A percentile compares a stretch with the other conserved stretches of the same genome.
These are phyloP conservation scores for Podaxis sp. DNA, from an alignment of 768 basidiomycete genomes.

Conservation along the genomic window DNA sequence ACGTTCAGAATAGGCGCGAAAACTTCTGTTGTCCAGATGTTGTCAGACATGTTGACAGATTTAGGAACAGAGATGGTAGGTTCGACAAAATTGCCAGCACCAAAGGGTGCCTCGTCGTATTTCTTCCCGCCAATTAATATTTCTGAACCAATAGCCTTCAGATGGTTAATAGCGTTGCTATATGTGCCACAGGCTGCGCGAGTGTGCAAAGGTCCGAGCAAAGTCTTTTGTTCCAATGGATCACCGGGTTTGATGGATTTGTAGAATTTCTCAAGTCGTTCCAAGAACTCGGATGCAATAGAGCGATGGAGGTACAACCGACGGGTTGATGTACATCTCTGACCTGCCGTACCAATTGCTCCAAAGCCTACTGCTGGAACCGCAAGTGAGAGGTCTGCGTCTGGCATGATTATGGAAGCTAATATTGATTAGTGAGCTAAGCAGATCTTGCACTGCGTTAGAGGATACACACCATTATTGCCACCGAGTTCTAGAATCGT, in stretches of 20 bases:
- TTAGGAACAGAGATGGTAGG: conserved; percentile 80
- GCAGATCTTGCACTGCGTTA: conserved; percentile 6
- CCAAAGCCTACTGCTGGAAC: conserved; percentile 92
- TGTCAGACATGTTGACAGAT: conserved; percentile 48
- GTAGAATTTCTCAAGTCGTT: conserved; percentile 73
- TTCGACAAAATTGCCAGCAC: conserved; percentile 82
- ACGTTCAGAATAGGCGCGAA: conserved; percentile 91
- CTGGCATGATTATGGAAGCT: conserved; percentile 92
- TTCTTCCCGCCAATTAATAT: conserved; percentile 71
- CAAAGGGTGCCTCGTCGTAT: conserved; percentile 49
- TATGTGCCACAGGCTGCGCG: conserved; percentile 67
- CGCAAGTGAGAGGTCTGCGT: conserved; percentile 89
- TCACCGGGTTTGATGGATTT: conserved; percentile 75
- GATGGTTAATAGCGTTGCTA: conserved; percentile 53
- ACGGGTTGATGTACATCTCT: conserved; percentile 89
- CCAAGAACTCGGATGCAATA: conserved; percentile 75
- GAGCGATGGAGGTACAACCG: conserved; percentile 84
- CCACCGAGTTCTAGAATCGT: conserved; percentile 90
- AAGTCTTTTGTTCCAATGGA: conserved; percentile 68
- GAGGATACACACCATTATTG: conserved; percentile 73
- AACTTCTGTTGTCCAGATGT: conserved; percentile 76
- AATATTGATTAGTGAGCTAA: conserved; percentile 20
- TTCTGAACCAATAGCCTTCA: conserved; percentile 67
- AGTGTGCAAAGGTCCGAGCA: conserved; percentile 88
- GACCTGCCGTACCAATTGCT: conserved; percentile 78